Evolutionary conservation across 441 rosid genomes (phyloP).

Genomic region (Aleurites moluccanus): DNA sequence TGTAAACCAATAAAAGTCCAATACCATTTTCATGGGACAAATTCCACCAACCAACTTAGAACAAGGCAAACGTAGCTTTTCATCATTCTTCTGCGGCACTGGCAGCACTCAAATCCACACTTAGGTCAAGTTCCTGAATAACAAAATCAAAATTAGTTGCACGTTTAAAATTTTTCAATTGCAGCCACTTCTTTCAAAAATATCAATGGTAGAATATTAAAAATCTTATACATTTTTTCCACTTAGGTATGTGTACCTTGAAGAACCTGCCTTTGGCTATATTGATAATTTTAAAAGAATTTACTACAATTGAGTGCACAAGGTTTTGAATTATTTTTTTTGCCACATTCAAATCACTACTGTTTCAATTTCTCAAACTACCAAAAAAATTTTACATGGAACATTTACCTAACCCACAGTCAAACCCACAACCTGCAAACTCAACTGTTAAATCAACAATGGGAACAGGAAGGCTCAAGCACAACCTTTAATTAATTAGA

Average conservation of each 20-base stretch:
- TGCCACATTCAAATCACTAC: too few relatives aligned
- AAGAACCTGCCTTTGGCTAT: too few relatives aligned
- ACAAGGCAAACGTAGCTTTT: slow-evolving; percentile 14
- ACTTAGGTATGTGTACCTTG: too few relatives aligned
- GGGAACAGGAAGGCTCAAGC: neutral
- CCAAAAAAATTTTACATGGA: neutral
- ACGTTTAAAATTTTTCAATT: too few relatives aligned
- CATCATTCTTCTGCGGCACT: slow-evolving; percentile 80
- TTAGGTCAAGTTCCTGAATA: slow-evolving; percentile 63
- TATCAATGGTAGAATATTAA: too few relatives aligned
- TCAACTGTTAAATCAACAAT: neutral
- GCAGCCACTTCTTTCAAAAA: too few relatives aligned
- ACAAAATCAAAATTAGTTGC: neutral
- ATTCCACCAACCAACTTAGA: slow-evolving; percentile 20
- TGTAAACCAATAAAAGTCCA: slow-evolving; percentile 4
- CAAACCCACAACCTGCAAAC: neutral
- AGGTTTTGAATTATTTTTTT: too few relatives aligned
- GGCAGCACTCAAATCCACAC: slow-evolving; percentile 81
- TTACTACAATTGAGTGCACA: too few relatives aligned
- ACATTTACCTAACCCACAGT: neutral
- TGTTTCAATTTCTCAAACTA: too few relatives aligned
- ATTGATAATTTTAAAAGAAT: too few relatives aligned
- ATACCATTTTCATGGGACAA: neutral
- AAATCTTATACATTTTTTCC: too few relatives aligned
- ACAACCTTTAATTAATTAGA: too few relatives aligned